Percentiles rank a stretch among this genome's conserved stretches.
Conservation (phyloP, 495 filamentous ascomycete genomes). For the Aspergillus mulundensis region DNA sequence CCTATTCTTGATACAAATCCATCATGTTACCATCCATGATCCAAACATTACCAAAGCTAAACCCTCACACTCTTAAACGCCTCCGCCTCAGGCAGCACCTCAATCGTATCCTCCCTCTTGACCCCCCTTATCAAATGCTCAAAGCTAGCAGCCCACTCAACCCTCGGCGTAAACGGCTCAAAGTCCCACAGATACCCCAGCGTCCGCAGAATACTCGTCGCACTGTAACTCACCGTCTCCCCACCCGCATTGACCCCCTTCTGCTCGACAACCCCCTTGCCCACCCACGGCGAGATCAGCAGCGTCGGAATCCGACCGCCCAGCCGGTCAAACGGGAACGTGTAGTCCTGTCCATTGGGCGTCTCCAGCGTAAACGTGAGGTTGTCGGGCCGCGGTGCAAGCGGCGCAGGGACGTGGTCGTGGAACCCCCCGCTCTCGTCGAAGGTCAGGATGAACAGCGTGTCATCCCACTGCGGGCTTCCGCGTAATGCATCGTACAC, state of each 20-base stretch:
- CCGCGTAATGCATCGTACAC: slow-evolving; percentile 47
- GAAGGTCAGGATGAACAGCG: slow-evolving; percentile 47
- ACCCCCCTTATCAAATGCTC: slow-evolving; percentile 33
- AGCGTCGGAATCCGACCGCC: slow-evolving; percentile 47
- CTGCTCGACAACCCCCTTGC: slow-evolving; percentile 43
- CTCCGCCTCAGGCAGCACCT: slow-evolving; percentile 16
- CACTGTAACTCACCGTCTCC: slow-evolving; percentile 30
- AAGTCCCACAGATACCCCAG: slow-evolving; percentile 46
- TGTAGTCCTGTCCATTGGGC: slow-evolving; percentile 37
- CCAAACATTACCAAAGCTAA: background rate
- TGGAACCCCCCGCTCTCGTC: slow-evolving; percentile 50
- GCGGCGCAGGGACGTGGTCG: slow-evolving; percentile 47
- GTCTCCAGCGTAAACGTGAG: slow-evolving; percentile 42
- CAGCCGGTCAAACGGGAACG: slow-evolving; percentile 44
- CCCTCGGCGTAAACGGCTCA: slow-evolving; percentile 39
- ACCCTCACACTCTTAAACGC: slow-evolving; percentile 1
- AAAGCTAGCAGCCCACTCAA: slow-evolving; percentile 36
- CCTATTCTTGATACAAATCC: no score
- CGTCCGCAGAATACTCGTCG: slow-evolving; percentile 36
- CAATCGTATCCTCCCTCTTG: slow-evolving; percentile 22
- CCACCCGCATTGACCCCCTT: slow-evolving; percentile 25
- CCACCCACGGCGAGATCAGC: slow-evolving; percentile 48
- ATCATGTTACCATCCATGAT: background rate
- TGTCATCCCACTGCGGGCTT: slow-evolving; percentile 43
- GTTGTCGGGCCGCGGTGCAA: slow-evolving; percentile 35